These are phyloP conservation scores for Macrophomina pseudophaseolina DNA, from an alignment of 2,329 filamentous ascomycete species.

Conservation along the genomic window DNA sequence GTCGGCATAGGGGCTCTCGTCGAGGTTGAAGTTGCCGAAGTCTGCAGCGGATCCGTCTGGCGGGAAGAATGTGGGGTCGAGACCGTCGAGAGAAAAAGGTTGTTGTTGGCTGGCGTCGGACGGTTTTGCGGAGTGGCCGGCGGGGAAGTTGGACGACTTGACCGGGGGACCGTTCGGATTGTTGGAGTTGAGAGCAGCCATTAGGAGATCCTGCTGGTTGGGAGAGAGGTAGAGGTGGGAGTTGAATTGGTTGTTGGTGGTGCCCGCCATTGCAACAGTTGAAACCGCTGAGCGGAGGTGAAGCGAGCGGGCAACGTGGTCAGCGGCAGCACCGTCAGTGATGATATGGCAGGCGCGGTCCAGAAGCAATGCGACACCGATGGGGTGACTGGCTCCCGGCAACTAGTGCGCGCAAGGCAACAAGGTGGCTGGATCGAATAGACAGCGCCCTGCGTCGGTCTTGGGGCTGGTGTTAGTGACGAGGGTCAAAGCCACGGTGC, in stretches of 20 bases:
- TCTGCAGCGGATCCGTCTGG: conserved; percentile 48
- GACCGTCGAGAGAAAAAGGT: conserved; percentile 40
- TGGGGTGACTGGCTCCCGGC: background rate
- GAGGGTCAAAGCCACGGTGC: background rate
- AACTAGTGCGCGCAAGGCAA: background rate
- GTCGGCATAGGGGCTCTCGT: conserved; percentile 83
- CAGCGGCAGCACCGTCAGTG: background rate
- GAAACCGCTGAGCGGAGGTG: conserved; percentile 25
- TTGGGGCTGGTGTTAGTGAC: conserved; percentile 4
- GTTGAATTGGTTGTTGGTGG: conserved; percentile 46
- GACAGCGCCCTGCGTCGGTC: conserved; percentile 7
- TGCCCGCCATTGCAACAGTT: conserved; percentile 40
- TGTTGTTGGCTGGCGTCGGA: conserved; percentile 36
- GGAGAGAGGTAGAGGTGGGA: conserved; percentile 51
- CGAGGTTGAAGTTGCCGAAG: conserved; percentile 56
- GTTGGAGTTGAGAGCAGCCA: conserved; percentile 54
- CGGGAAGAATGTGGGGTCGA: conserved; percentile 45
- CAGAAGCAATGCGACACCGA: conserved; percentile 9
- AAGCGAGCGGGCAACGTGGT: background rate
- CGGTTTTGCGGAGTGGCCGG: conserved; percentile 31
- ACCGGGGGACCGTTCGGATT: conserved; percentile 38
- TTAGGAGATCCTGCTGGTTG: conserved; percentile 54
- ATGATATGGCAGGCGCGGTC: background rate
- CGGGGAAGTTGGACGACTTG: conserved; percentile 37
- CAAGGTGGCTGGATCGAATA: conserved; percentile 20